phyloP scores from a whole-genome alignment of 2,329 filamentous ascomycete species.

The Teratosphaeria nubilosa region DNA sequence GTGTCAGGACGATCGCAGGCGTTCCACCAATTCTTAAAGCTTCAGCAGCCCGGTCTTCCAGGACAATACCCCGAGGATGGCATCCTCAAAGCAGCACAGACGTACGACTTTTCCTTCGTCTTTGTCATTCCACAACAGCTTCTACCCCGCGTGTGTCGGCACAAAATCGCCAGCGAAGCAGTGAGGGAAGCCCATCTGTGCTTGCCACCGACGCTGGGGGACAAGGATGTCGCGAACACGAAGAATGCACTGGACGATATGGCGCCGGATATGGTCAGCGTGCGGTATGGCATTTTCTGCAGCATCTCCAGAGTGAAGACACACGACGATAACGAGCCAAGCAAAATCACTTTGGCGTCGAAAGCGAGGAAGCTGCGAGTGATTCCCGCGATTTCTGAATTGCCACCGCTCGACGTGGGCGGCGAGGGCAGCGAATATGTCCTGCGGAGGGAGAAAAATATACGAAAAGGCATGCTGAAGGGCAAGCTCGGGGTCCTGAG shows the following conservation, averaged over 20 bases:
- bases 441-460: constrained; percentile 47
- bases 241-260: constrained; percentile 46
- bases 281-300: constrained; percentile 44
- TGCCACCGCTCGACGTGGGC: constrained; percentile 47
- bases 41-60: constrained; percentile 49
- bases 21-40: constrained; percentile 50
- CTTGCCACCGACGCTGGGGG: constrained; percentile 53
- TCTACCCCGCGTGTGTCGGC: constrained; percentile 49
- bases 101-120: constrained; percentile 52
- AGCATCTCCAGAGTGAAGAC: constrained; percentile 31
- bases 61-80: constrained; percentile 45
- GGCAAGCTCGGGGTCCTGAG: constrained; percentile 48
- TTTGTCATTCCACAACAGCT: constrained; percentile 54
- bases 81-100: constrained; percentile 43
- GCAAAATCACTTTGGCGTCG: constrained; percentile 37
- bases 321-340: constrained; percentile 30
- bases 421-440: constrained; percentile 40
- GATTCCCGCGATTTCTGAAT: constrained; percentile 48
- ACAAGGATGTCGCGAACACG: constrained; percentile 39
- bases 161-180: constrained; percentile 40
- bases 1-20: constrained; percentile 46
- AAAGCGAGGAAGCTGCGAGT: constrained; percentile 48
- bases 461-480: constrained; percentile 52
- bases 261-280: constrained; percentile 51
- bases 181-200: constrained; percentile 47